Evolutionary conservation across 345 rosid species (phyloP).

Genomic region (Conringia planisiliqua): DNA sequence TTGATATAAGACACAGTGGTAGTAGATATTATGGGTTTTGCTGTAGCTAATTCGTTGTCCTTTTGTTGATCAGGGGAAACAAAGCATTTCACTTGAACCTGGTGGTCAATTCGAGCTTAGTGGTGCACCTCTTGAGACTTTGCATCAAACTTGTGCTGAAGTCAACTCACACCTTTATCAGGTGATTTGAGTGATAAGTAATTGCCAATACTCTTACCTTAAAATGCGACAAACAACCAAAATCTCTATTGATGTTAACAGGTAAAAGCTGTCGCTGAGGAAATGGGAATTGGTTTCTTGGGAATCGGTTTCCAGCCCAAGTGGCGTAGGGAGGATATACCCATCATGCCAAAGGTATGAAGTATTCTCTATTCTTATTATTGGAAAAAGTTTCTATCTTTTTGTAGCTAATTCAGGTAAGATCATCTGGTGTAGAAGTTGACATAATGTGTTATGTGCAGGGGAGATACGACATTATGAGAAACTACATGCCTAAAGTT

Average conservation of each 20-base stretch:
- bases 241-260: conserved; percentile 24
- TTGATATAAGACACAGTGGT: not conserved
- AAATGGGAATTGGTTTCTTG: conserved; percentile 97
- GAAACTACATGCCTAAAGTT: conserved; percentile 98
- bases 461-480: conserved; percentile 98
- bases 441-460: conserved; percentile 41
- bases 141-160: conserved; percentile 99
- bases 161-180: conserved; percentile 99
- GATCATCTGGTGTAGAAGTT: conserved; percentile 9
- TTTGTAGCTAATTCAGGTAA: too few species aligned
- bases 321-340: conserved; percentile 81
- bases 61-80: conserved; percentile 70
- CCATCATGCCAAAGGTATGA: conserved; percentile 96
- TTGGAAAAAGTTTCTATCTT: too few species aligned
- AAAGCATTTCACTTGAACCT: conserved; percentile 97
- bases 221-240: not conserved
- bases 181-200: conserved; percentile 36
- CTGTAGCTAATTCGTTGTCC: not conserved
- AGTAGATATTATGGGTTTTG: not conserved
- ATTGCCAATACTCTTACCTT: conserved; percentile 5
- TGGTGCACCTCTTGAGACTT: conserved; percentile 98
- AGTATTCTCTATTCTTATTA: not conserved
- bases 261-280: conserved; percentile 99
- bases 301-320: conserved; percentile 99
- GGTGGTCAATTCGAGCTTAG: conserved; percentile 99